phyloP scores from a whole-genome alignment of 495 filamentous ascomycete genomes.

The Aspergillus conjunctus region DNA sequence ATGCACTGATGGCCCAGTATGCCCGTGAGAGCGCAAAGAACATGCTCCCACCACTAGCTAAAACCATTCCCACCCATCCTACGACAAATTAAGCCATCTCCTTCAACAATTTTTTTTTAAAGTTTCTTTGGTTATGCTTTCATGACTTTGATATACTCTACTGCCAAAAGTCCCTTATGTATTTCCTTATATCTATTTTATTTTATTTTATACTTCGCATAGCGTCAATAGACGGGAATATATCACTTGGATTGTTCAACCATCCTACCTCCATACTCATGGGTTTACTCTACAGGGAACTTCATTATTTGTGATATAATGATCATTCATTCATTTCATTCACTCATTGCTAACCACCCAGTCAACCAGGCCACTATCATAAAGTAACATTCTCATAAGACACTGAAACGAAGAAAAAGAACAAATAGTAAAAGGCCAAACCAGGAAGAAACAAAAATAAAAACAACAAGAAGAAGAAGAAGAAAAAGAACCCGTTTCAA shows the following conservation, averaged over 20 bases:
- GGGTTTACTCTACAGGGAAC: not conserved
- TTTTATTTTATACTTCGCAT: slow-evolving; percentile 5
- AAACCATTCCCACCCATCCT: slow-evolving; percentile 40
- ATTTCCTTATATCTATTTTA: not conserved
- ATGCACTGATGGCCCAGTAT: slow-evolving; percentile 87
- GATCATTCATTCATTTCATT: slow-evolving; percentile 10
- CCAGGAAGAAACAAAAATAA: not conserved
- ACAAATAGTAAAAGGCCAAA: not conserved
- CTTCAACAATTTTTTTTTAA: slow-evolving; percentile 1
- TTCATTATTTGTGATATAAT: slow-evolving; percentile 6
- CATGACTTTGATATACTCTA: slow-evolving; percentile 1
- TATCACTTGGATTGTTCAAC: not conserved
- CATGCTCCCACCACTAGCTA: slow-evolving; percentile 43
- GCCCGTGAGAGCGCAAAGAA: slow-evolving; percentile 57
- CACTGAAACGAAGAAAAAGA: slow-evolving; percentile 8
- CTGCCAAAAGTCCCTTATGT: slow-evolving; percentile 4
- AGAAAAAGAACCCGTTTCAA: not conserved
- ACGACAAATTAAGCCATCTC: slow-evolving; percentile 15
- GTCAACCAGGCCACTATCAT: slow-evolving; percentile 3
- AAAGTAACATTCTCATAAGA: slow-evolving; percentile 12
- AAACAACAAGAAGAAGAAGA: not conserved
- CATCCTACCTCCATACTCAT: not conserved
- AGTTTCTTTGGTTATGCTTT: not conserved
- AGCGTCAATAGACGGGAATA: slow-evolving; percentile 16
- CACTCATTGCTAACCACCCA: slow-evolving; percentile 11